Conservation (phyloP, 768 basidiomycete genomes). For the Postia placenta region DNA sequence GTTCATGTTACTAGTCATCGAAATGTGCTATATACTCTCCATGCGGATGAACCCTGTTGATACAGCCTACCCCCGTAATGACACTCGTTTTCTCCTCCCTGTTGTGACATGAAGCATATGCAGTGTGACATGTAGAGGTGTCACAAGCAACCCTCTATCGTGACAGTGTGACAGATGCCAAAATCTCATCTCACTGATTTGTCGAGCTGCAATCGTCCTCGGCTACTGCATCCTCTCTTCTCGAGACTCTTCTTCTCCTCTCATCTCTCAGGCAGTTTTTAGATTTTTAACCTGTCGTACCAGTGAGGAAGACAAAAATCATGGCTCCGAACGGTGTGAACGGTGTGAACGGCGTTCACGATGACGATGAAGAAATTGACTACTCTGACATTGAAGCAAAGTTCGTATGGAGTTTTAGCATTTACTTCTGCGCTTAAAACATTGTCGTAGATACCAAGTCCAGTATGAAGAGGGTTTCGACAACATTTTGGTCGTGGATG, state of each 20-base stretch:
- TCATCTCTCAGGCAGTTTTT: too few relatives aligned
- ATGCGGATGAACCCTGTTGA: constrained; percentile 5
- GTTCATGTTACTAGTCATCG: constrained; percentile 19
- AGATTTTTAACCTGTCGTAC: too few relatives aligned
- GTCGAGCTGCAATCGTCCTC: not conserved
- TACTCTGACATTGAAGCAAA: constrained; percentile 86
- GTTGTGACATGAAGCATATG: too few relatives aligned
- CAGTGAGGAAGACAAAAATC: not conserved
- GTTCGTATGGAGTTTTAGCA: constrained; percentile 33
- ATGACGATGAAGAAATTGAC: constrained; percentile 63
- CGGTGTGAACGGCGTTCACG: constrained; percentile 18
- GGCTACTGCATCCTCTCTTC: too few relatives aligned
- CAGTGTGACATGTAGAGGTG: too few relatives aligned
- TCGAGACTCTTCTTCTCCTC: too few relatives aligned
- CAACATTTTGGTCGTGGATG: constrained; percentile 88
- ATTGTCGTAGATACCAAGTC: constrained; percentile 65
- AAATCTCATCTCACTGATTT: constrained; percentile 4
- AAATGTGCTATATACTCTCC: constrained; percentile 11
- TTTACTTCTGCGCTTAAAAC: not conserved
- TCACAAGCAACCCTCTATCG: not conserved
- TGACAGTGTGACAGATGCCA: constrained; percentile 1
- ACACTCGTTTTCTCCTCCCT: too few relatives aligned
- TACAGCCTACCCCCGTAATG: too few relatives aligned
- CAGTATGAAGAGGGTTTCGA: constrained; percentile 84
- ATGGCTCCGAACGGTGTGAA: constrained; percentile 11